Evolutionary conservation across 139 green algal species (phyloP).

Genomic region (Picochlorum sp.): DNA sequence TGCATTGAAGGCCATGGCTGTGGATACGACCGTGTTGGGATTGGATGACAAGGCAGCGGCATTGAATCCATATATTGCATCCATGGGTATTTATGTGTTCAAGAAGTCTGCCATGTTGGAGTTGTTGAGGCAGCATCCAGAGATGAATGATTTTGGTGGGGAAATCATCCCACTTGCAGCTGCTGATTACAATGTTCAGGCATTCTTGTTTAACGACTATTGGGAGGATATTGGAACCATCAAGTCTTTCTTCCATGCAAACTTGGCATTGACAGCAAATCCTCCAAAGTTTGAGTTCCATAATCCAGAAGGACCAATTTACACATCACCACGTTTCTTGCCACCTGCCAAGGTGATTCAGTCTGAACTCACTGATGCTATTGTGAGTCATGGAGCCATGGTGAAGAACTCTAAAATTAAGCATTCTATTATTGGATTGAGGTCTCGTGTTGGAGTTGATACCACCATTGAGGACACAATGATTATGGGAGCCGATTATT

Average conservation of each 20-base stretch:
- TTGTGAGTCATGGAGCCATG: constrained; percentile 73
- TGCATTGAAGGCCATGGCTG: constrained; percentile 83
- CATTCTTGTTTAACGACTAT: constrained; percentile 98
- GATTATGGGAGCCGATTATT: constrained; percentile 97
- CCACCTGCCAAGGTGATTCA: constrained; percentile 87
- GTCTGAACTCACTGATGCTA: constrained; percentile 51
- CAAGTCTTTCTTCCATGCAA: constrained; percentile 98
- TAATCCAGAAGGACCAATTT: constrained; percentile 92
- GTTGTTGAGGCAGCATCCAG: constrained; percentile 53
- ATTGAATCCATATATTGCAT: constrained; percentile 91
- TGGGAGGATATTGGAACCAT: constrained; percentile 99
- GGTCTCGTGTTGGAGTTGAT: constrained; percentile 54
- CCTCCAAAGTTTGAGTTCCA: constrained; percentile 93
- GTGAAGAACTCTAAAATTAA: constrained; percentile 72
- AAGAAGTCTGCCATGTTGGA: constrained; percentile 85
- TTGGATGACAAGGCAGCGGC: constrained; percentile 59
- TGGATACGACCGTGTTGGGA: constrained; percentile 90
- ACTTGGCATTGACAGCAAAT: constrained; percentile 83
- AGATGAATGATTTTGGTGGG: constrained; percentile 91
- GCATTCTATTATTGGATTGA: constrained; percentile 90
- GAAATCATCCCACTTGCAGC: constrained; percentile 91
- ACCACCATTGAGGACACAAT: constrained; percentile 68
- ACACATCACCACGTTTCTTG: constrained; percentile 95
- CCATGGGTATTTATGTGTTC: constrained; percentile 99
- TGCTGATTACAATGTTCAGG: constrained; percentile 52